Percentiles rank a stretch among this genome's conserved stretches.
phyloP scores from a whole-genome alignment of 768 basidiomycete species.

The Dendrothele bispora region DNA sequence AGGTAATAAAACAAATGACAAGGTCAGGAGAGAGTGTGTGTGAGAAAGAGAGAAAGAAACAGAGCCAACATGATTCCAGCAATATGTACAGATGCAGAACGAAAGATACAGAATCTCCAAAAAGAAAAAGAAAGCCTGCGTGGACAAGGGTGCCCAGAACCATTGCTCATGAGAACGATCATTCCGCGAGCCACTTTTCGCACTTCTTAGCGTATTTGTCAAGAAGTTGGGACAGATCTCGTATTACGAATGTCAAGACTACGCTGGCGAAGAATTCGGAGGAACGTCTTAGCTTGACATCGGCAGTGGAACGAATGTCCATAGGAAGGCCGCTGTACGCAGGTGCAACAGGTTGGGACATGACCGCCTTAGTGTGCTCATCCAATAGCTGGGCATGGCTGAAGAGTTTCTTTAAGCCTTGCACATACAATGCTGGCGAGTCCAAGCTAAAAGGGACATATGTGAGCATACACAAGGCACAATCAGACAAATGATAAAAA shows the following conservation, averaged over 20 bases:
- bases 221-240: conserved; percentile 79
- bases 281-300: conserved; percentile 73
- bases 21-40: too few species aligned
- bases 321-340: conserved; percentile 70
- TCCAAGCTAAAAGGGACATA: conserved; percentile 59
- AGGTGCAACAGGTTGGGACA: conserved; percentile 64
- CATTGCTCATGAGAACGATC: conserved; percentile 23
- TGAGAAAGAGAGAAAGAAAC: too few species aligned
- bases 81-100: too few species aligned
- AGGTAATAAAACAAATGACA: conserved; percentile 8
- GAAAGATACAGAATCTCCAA: neutral
- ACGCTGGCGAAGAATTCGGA: conserved; percentile 94
- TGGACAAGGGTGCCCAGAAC: neutral
- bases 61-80: too few species aligned
- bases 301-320: conserved; percentile 63
- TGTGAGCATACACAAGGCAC: neutral
- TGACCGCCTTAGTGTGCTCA: conserved; percentile 78
- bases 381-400: conserved; percentile 77
- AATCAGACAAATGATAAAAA: conserved; percentile 2
- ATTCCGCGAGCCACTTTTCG: conserved; percentile 90
- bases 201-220: conserved; percentile 95
- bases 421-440: conserved; percentile 83
- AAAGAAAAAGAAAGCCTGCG: too few species aligned
- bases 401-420: conserved; percentile 74
- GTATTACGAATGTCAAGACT: conserved; percentile 86